Conservation (phyloP, 2,329 filamentous ascomycete genomes). For the Teratosphaeria zuluensis region DNA sequence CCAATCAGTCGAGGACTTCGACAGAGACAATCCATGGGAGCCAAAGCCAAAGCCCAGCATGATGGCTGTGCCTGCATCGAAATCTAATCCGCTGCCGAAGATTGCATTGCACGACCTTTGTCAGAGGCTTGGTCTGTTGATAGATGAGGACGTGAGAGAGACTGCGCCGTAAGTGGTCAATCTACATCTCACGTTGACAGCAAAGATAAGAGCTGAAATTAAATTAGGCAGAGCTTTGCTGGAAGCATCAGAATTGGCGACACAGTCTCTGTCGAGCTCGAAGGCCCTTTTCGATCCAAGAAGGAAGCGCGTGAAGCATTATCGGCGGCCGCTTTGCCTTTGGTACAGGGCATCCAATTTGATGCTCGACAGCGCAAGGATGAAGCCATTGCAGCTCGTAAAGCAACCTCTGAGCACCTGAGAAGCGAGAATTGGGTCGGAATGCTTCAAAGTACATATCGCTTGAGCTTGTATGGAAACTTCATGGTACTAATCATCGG, state of each 20-base stretch:
- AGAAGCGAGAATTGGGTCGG: constrained; percentile 29
- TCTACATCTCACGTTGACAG: background rate
- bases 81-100: background rate
- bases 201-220: background rate
- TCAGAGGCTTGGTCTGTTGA: constrained; percentile 8
- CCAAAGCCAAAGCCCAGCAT: constrained; percentile 5
- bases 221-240: background rate
- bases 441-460: constrained; percentile 21
- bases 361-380: constrained; percentile 16
- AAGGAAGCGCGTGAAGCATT: constrained; percentile 32
- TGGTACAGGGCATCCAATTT: constrained; percentile 18
- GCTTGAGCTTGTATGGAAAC: background rate
- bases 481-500: constrained; percentile 4
- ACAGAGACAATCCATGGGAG: constrained; percentile 12
- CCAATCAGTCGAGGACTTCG: constrained; percentile 12
- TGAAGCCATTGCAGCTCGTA: constrained; percentile 9
- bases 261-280: constrained; percentile 4
- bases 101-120: constrained; percentile 11
- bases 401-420: constrained; percentile 5
- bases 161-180: constrained; percentile 7
- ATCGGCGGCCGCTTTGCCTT: constrained; percentile 23
- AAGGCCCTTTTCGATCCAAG: constrained; percentile 5
- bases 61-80: background rate
- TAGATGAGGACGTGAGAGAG: constrained; percentile 6
- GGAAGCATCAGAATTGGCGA: constrained; percentile 2